These are phyloP conservation scores for Daldinia decipiens DNA, from an alignment of 495 filamentous ascomycete species.

Conservation along the genomic window DNA sequence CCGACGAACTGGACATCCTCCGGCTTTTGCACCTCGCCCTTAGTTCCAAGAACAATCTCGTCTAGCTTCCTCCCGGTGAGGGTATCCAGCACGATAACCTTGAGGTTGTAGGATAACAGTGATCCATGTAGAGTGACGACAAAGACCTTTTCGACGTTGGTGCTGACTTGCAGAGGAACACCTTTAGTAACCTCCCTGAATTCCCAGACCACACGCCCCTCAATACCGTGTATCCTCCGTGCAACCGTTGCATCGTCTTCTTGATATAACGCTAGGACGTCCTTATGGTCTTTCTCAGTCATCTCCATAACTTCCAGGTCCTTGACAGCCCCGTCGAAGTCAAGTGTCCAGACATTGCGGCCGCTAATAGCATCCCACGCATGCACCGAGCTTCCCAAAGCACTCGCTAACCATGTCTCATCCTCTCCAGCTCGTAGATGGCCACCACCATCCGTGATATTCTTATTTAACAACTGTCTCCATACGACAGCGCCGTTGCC, in stretches of 20 bases:
- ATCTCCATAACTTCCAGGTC: constrained; percentile 85
- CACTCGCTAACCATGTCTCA: constrained; percentile 76
- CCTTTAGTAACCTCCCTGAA: constrained; percentile 73
- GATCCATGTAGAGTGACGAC: constrained; percentile 79
- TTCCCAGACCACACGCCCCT: constrained; percentile 83
- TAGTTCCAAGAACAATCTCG: constrained; percentile 73
- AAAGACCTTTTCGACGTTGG: constrained; percentile 76
- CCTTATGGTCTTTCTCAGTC: constrained; percentile 70
- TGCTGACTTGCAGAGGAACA: constrained; percentile 79
- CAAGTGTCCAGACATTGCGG: constrained; percentile 75
- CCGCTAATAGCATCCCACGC: constrained; percentile 89
- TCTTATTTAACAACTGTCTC: constrained; percentile 72
- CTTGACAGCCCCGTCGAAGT: constrained; percentile 67
- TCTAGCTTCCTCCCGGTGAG: constrained; percentile 72
- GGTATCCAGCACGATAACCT: constrained; percentile 76
- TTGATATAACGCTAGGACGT: constrained; percentile 75
- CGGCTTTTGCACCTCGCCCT: constrained; percentile 72
- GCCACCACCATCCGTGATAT: constrained; percentile 54
- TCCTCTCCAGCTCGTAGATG: constrained; percentile 78
- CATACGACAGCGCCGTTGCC: constrained; percentile 85
- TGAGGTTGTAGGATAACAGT: constrained; percentile 73
- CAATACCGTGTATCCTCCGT: constrained; percentile 74
- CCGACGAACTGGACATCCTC: constrained; percentile 83
- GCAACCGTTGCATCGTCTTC: constrained; percentile 67
- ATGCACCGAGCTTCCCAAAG: constrained; percentile 70